Base-by-base conservation (phyloP, 257 asterid genomes). In the Gentiana macrophylla region DNA sequence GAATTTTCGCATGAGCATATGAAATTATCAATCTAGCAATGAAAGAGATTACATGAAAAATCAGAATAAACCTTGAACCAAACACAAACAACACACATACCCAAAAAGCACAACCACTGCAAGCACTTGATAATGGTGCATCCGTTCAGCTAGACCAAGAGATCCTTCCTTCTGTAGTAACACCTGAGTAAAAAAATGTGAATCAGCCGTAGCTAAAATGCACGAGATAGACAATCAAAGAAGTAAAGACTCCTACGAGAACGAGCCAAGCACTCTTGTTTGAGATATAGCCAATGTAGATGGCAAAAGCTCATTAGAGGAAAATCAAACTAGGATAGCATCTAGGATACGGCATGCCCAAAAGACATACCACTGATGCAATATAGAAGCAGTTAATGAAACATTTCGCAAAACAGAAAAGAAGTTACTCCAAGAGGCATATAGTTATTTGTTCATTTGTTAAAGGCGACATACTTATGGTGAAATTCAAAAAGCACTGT, bases 71-170 rank as follows among this genome's bases (percentile, higher is more conserved):
- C 34, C 3, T n/a, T 35, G 33, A 50, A 44, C 38, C 2, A 41
- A 5, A 52, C 57, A 38, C 32, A 13, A 36, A 3, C 12, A 13
- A 32, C 11, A 46, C 43, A 59, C 79, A 55, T 78, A 86, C 96
- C 98, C 98, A 77, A 80, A 62, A 70, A 92, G 75, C 24, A 87
- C 79, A 50, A 92, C 73, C 97, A 78, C 87, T 49, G 95, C 94
- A 61, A 84, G 72, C 54, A 82, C 86, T 73, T 87, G 92, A 69
- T 91, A 92, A 51, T 73, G 86, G 52, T 81, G 86, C 84, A 92
- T 59, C 56, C 87, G 86, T 55, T 81, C 86, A 49, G 79, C 73
- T 49, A 91, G 76, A 60, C 81, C 75, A 48, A 59, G 59, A 13
- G 61, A 60, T 64, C 68, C 74, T 70, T 69, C 95, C 65, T 86